These are phyloP conservation scores for Hymenoscyphus scutula DNA, from an alignment of 2,329 filamentous ascomycete genomes.

Conservation along the genomic window DNA sequence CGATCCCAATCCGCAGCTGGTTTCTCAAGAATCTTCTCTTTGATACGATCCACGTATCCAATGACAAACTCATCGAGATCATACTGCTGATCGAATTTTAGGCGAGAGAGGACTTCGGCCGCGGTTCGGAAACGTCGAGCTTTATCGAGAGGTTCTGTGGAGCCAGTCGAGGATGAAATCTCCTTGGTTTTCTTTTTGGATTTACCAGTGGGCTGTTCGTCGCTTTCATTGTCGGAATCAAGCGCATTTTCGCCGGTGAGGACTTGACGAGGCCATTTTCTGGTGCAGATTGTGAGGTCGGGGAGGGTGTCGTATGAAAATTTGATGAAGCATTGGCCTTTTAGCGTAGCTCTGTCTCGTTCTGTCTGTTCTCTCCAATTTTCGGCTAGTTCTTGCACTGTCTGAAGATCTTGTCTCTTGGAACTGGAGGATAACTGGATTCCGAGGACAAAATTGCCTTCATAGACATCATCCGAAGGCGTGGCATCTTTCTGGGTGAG, in stretches of 20 bases:
- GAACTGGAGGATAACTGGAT: not conserved
- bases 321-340: slow-evolving; percentile 12
- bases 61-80: slow-evolving; percentile 28
- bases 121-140: slow-evolving; percentile 19
- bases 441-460: slow-evolving; percentile 22
- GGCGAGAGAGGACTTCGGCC: slow-evolving; percentile 24
- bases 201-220: not conserved
- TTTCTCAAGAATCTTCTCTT: slow-evolving; percentile 18
- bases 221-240: not conserved
- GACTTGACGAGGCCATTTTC: slow-evolving; percentile 18
- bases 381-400: slow-evolving; percentile 5
- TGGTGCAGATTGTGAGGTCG: slow-evolving; percentile 12
- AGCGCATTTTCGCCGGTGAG: slow-evolving; percentile 7
- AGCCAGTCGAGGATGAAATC: too few species aligned
- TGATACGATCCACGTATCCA: slow-evolving; percentile 27
- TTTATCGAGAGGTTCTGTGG: slow-evolving; percentile 1
- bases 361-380: slow-evolving; percentile 12
- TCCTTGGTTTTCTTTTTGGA: not conserved
- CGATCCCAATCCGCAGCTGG: slow-evolving; percentile 18
- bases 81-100: slow-evolving; percentile 23
- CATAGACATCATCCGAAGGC: slow-evolving; percentile 17
- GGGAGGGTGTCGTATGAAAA: slow-evolving; percentile 2
- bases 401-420: not conserved
- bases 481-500: slow-evolving; percentile 13
- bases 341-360: slow-evolving; percentile 7